Conservation (phyloP, 495 filamentous ascomycete species). For the Aspergillus ellipticus region DNA sequence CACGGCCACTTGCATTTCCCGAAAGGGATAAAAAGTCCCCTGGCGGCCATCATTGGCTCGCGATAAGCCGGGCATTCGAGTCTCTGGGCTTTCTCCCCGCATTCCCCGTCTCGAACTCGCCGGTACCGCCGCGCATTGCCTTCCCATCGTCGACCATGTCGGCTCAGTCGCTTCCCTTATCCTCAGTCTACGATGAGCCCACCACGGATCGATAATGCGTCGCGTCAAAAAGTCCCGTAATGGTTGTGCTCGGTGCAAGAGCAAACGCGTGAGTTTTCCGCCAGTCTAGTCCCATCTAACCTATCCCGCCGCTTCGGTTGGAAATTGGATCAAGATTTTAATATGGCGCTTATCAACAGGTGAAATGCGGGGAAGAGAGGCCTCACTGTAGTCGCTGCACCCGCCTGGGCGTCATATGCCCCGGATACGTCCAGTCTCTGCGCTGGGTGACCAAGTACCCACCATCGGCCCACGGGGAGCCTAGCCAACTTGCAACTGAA, state of each 20-base stretch:
- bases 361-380: constrained; percentile 56
- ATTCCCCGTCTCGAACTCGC: neutral
- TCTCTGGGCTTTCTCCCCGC: neutral
- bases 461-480: constrained; percentile 14
- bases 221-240: constrained; percentile 47
- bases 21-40: constrained; percentile 3
- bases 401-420: constrained; percentile 47
- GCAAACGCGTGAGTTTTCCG: constrained; percentile 43
- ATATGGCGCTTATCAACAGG: constrained; percentile 22
- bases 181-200: constrained; percentile 1
- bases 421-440: constrained; percentile 51
- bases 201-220: constrained; percentile 28
- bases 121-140: neutral
- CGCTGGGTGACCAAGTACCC: constrained; percentile 54
- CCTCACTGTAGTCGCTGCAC: constrained; percentile 50
- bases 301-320: neutral
- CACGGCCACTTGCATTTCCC: neutral
- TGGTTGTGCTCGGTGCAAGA: constrained; percentile 48
- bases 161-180: neutral
- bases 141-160: neutral
- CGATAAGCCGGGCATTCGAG: neutral
- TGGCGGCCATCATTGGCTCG: neutral
- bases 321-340: neutral
- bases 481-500: constrained; percentile 14
- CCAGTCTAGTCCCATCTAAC: neutral